Conservation (phyloP, 192 early-diverging fungal species). For the Kappamyces sp. region DNA sequence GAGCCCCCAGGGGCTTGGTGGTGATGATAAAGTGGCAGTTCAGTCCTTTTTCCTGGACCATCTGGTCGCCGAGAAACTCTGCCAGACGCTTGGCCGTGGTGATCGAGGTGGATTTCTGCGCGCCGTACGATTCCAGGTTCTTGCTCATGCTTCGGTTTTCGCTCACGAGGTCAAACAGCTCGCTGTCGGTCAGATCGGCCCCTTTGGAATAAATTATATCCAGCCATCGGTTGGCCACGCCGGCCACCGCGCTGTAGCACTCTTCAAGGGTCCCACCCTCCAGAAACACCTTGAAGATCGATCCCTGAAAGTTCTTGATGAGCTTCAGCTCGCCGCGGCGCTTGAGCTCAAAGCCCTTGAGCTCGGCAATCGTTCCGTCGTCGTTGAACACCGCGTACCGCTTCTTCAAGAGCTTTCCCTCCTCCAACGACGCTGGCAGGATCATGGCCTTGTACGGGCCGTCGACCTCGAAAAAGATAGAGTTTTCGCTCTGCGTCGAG, state of each 20-base stretch:
- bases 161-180: slow-evolving; percentile 93
- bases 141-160: slow-evolving; percentile 98
- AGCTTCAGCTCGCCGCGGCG: slow-evolving; percentile 96
- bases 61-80: slow-evolving; percentile 95
- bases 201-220: slow-evolving; percentile 87
- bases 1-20: slow-evolving; percentile 66
- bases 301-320: slow-evolving; percentile 95
- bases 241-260: slow-evolving; percentile 85
- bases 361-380: slow-evolving; percentile 87
- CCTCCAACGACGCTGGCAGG: slow-evolving; percentile 87
- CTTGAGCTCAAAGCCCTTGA: slow-evolving; percentile 99
- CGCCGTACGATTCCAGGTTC: slow-evolving; percentile 85
- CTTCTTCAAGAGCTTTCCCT: slow-evolving; percentile 95
- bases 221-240: slow-evolving; percentile 89
- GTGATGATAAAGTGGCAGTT: slow-evolving; percentile 95
- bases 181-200: slow-evolving; percentile 69
- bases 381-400: slow-evolving; percentile 97
- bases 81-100: slow-evolving; percentile 90
- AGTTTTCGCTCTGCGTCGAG: slow-evolving; percentile 75
- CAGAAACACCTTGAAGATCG: slow-evolving; percentile 90
- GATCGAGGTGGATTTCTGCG: slow-evolving; percentile 90
- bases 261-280: slow-evolving; percentile 76
- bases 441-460: slow-evolving; percentile 99
- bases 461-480: slow-evolving; percentile 98
- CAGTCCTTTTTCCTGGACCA: slow-evolving; percentile 96